phyloP scores from a whole-genome alignment of 1,139 yeast genomes.

The Debaryomyces singareniensis region DNA sequence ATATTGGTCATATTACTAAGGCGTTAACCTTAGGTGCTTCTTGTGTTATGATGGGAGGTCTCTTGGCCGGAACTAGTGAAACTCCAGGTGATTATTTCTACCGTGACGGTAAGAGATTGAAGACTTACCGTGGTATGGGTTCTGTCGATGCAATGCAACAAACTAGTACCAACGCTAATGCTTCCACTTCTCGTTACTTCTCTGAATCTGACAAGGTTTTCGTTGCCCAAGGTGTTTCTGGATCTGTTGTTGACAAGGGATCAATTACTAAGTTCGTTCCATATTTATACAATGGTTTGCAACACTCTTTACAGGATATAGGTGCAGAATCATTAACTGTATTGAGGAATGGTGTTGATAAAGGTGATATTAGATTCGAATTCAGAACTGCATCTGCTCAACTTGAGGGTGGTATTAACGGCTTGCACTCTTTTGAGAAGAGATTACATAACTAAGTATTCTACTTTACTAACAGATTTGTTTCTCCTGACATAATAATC shows the following conservation, averaged over 20 bases:
- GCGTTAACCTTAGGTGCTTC: conserved; percentile 97
- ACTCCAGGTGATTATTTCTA: conserved; percentile 98
- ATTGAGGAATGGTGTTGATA: conserved; percentile 58
- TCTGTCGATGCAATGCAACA: conserved; percentile 99
- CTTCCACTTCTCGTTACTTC: conserved; percentile 96
- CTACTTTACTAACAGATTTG: too few species aligned
- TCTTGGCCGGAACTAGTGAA: conserved; percentile 97
- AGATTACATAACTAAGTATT: conserved; percentile 76
- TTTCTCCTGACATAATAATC: too few species aligned
- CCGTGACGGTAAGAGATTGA: conserved; percentile 97
- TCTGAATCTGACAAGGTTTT: conserved; percentile 92
- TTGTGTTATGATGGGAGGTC: conserved; percentile 99
- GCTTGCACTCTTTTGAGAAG: conserved; percentile 95
- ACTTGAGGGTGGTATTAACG: conserved; percentile 97
- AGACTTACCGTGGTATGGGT: conserved; percentile 99
- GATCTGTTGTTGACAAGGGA: conserved; percentile 95
- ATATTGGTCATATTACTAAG: conserved; percentile 97
- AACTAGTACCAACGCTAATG: conserved; percentile 82
- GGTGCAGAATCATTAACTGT: conserved; percentile 68
- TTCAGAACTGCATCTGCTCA: conserved; percentile 98
- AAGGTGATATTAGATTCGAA: conserved; percentile 84
- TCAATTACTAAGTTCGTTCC: conserved; percentile 91
- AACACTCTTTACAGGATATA: conserved; percentile 98
- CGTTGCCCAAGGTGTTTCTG: conserved; percentile 99
- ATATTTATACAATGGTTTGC: conserved; percentile 89